A percentile compares a stretch with the other conserved stretches of the same genome.
phyloP scores from a whole-genome alignment of 148 eudicot species.

The Cornus controversa region DNA sequence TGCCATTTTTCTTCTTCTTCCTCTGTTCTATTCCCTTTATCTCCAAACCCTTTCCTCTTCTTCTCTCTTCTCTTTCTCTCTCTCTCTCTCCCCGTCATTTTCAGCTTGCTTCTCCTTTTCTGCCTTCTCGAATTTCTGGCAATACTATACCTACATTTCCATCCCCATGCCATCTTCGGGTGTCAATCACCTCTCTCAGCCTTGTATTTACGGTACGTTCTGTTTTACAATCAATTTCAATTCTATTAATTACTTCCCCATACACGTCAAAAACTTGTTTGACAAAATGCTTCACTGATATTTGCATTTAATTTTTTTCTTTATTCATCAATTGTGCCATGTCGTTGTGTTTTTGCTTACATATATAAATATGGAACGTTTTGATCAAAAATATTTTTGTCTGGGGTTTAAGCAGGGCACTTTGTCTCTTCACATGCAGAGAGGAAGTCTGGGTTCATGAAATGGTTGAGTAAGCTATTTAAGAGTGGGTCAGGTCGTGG shows the following conservation, averaged over 20 bases:
- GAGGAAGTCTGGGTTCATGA: conserved; percentile 74
- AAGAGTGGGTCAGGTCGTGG: conserved; percentile 60
- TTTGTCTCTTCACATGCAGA: conserved; percentile 54
- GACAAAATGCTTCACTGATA: conserved; percentile 30
- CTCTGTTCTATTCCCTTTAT: conserved; percentile 28
- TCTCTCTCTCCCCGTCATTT: conserved; percentile 55
- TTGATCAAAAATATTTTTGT: conserved; percentile 11
- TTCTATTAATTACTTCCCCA: background rate
- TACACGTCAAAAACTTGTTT: conserved; percentile 10
- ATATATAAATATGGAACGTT: background rate
- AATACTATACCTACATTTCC: conserved; percentile 35
- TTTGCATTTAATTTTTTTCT: background rate
- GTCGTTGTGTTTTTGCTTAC: background rate
- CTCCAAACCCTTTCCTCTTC: conserved; percentile 23
- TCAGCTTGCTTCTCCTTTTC: conserved; percentile 31
- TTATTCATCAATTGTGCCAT: background rate
- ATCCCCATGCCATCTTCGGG: conserved; percentile 67
- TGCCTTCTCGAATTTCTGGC: conserved; percentile 31
- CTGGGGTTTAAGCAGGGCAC: conserved; percentile 40
- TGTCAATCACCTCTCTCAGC: conserved; percentile 62
- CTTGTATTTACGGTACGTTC: conserved; percentile 58
- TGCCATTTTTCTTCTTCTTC: conserved; percentile 36
- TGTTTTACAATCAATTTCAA: background rate
- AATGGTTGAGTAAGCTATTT: conserved; percentile 84
- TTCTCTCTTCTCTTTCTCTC: too few species aligned